Conservation (phyloP, 495 filamentous ascomycete species). For the Xylaria intraflava region DNA sequence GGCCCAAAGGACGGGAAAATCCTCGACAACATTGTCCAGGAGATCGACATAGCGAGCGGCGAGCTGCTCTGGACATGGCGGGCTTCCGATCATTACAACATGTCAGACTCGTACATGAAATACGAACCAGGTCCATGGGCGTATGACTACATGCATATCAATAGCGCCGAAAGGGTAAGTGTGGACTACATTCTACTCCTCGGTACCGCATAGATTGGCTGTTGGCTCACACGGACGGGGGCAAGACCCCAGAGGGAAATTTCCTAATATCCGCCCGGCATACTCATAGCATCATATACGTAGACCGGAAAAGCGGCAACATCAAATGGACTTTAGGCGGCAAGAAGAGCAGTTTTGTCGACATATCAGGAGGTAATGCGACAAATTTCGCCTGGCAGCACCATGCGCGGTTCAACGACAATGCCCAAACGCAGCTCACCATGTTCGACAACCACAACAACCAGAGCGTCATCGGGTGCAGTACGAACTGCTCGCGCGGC, state of each 20-base stretch:
- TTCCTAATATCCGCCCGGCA: conserved; percentile 42
- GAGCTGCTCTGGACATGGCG: conserved; percentile 34
- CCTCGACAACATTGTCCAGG: conserved; percentile 19
- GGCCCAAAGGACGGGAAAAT: conserved; percentile 14
- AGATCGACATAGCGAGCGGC: conserved; percentile 15
- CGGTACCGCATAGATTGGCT: not conserved
- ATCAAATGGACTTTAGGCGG: conserved; percentile 42
- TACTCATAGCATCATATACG: conserved; percentile 27
- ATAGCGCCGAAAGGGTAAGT: conserved; percentile 28
- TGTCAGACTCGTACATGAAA: conserved; percentile 11
- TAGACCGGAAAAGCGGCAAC: conserved; percentile 31
- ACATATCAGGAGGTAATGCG: conserved; percentile 35
- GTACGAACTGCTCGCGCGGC: conserved; percentile 26
- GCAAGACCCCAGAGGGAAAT: conserved; percentile 23
- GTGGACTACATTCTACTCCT: not conserved
- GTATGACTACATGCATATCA: conserved; percentile 39
- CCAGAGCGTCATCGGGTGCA: conserved; percentile 6
- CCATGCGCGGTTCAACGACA: conserved; percentile 39
- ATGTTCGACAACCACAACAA: conserved; percentile 34
- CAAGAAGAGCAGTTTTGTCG: conserved; percentile 38
- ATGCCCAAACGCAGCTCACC: conserved; percentile 19
- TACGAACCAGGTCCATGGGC: conserved; percentile 5
- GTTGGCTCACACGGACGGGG: not conserved
- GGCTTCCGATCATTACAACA: conserved; percentile 29
- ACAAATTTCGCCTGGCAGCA: conserved; percentile 50